phyloP scores from a whole-genome alignment of 768 basidiomycete species.

The Punctularia strigosozonata region DNA sequence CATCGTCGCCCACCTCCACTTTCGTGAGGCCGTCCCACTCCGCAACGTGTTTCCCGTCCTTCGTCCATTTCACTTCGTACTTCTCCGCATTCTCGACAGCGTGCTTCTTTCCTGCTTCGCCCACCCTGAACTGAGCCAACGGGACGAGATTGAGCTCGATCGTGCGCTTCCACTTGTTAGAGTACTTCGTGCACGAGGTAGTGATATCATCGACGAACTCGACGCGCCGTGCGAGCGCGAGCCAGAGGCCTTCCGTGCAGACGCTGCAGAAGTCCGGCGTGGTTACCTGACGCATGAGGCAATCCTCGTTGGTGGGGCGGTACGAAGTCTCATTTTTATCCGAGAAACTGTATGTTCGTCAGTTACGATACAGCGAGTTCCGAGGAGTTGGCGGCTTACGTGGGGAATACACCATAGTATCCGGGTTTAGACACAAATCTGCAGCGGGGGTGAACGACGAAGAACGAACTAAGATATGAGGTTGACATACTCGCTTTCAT shows the following conservation, averaged over 20 bases:
- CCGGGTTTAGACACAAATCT: slow-evolving; percentile 52
- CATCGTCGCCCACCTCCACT: slow-evolving; percentile 25
- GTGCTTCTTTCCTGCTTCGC: slow-evolving; percentile 13
- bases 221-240: slow-evolving; percentile 44
- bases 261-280: slow-evolving; percentile 64
- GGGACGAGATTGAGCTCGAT: slow-evolving; percentile 45
- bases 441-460: slow-evolving; percentile 3
- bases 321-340: slow-evolving; percentile 53
- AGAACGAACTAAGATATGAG: neutral
- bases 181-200: slow-evolving; percentile 23
- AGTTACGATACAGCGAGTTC: neutral
- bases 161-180: slow-evolving; percentile 16
- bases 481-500: slow-evolving; percentile 39
- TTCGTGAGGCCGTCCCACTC: slow-evolving; percentile 38
- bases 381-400: slow-evolving; percentile 29
- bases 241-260: slow-evolving; percentile 68
- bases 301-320: slow-evolving; percentile 76
- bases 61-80: slow-evolving; percentile 47
- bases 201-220: slow-evolving; percentile 47
- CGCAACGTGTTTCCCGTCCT: slow-evolving; percentile 30
- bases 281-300: slow-evolving; percentile 68
- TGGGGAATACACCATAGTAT: slow-evolving; percentile 61
- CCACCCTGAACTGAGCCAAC: slow-evolving; percentile 41
- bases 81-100: slow-evolving; percentile 26
- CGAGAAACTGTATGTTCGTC: slow-evolving; percentile 36